These are phyloP conservation scores for Ophiocordyceps unilateralis DNA, from an alignment of 2,329 filamentous ascomycete species.

Conservation along the genomic window DNA sequence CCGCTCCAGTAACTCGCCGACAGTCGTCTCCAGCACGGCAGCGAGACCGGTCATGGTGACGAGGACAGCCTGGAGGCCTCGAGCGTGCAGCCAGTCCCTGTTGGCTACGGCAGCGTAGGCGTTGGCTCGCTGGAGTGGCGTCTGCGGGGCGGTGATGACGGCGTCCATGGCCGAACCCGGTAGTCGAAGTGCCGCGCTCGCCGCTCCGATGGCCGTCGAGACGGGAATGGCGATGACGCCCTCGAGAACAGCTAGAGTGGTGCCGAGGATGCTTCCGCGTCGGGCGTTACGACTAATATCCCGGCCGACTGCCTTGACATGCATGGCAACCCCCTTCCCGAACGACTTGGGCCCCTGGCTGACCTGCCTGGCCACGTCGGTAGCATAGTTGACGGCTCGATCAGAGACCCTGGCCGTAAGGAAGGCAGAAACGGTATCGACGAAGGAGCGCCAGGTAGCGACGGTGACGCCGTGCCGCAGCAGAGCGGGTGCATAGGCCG, in stretches of 20 bases:
- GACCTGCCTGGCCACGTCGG: constrained; percentile 20
- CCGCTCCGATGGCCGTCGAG: constrained; percentile 17
- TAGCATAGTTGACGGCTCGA: constrained; percentile 24
- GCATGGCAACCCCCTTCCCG: constrained; percentile 17
- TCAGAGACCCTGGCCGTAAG: constrained; percentile 25
- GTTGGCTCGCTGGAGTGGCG: constrained; percentile 21
- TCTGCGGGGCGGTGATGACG: constrained; percentile 19
- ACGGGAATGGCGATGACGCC: constrained; percentile 22
- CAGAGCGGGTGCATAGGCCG: constrained; percentile 19
- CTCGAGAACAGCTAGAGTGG: constrained; percentile 16
- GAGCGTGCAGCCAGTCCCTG: constrained; percentile 21
- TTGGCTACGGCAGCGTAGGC: constrained; percentile 25
- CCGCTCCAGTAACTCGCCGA: constrained; percentile 22
- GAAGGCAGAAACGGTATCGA: constrained; percentile 26
- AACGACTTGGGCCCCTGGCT: constrained; percentile 17
- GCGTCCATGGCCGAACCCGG: constrained; percentile 17
- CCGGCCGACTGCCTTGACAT: constrained; percentile 19
- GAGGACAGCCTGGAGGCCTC: constrained; percentile 20
- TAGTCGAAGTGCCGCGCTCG: constrained; percentile 16
- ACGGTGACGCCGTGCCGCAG: constrained; percentile 19
- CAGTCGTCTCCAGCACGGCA: constrained; percentile 10
- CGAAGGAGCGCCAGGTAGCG: constrained; percentile 16
- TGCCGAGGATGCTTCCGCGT: constrained; percentile 21
- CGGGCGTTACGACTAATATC: constrained; percentile 18
- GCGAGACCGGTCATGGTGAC: constrained; percentile 16